Base-by-base conservation (phyloP, 805 yeast species). In the Cyberlindnera mycetangii region DNA sequence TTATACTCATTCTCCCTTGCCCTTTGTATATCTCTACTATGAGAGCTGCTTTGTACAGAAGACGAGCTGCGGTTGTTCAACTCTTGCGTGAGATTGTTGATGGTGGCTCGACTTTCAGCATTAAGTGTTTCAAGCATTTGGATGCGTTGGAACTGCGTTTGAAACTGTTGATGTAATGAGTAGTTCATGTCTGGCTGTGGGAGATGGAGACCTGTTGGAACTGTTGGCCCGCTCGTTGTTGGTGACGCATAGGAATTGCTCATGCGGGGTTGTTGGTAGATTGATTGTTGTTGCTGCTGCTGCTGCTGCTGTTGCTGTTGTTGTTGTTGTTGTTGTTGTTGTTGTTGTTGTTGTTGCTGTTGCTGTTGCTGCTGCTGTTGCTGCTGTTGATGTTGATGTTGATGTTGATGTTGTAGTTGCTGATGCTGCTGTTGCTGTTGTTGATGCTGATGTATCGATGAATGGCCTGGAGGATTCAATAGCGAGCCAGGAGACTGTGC, bases 61-160 rank as follows among this genome's bases (percentile, higher is more conserved):
- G 32, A 30, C 12, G 11, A 20, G 20, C 20, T 38, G 6, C 37
- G 32, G 5, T 35, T 21, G 14, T 37, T 39, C n/a, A 53, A 20
- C 22, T 52, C 46, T n/a, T 32, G 40, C 32, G 50, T 48, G 16
- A 54, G 35, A 3, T 35, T 22, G 17, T 32, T 39, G 8, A 49
- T 42, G 10, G 46, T 47, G 10, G 22, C 38, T 7, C 38, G 45
- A 12, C 42, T 37, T 7, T 49, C 41, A 1, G 39, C 35, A 10
- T 45, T 52, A 32, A 54, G 56, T 14, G 36, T 22, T 25, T 55
- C 58, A 11, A 54, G 39, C 22, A 20, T 19, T 24, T 54, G 55
- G 16, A 54, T 52, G 10, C 45, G 44, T 12, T 33, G 39, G 27
- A 21, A 38, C 21, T 55, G 54, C 1, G 48, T 39, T 14, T 52